Evolutionary conservation across 441 rosid species (phyloP).

Genomic region (Mallotus repandus): DNA sequence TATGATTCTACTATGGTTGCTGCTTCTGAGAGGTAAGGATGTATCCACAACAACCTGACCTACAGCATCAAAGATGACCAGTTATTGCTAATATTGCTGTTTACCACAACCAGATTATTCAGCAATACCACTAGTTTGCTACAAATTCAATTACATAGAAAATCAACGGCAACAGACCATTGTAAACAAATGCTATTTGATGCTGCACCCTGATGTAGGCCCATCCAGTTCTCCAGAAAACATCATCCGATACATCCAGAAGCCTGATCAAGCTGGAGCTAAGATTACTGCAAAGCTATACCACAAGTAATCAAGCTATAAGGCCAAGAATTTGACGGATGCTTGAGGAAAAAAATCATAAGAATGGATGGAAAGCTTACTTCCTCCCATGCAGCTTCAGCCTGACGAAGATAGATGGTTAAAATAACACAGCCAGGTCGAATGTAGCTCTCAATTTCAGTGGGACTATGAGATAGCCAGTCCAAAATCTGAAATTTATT

Average conservation of each 20-base stretch:
- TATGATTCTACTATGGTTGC: slow-evolving; percentile 50
- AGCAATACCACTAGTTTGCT: neutral
- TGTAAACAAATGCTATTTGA: slow-evolving; percentile 69
- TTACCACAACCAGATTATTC: slow-evolving; percentile 6
- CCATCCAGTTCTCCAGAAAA: slow-evolving; percentile 93
- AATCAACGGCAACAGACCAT: slow-evolving; percentile 51
- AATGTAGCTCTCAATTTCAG: slow-evolving; percentile 97
- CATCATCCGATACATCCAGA: slow-evolving; percentile 65
- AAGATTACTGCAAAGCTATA: slow-evolving; percentile 69
- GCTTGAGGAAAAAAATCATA: slow-evolving; percentile 7
- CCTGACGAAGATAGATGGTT: slow-evolving; percentile 82
- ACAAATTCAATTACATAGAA: slow-evolving; percentile 4
- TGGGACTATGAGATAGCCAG: slow-evolving; percentile 91
- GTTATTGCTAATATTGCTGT: slow-evolving; percentile 3
- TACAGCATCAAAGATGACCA: slow-evolving; percentile 36
- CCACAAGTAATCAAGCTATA: slow-evolving; percentile 24
- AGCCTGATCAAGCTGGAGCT: slow-evolving; percentile 78
- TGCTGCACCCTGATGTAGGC: slow-evolving; percentile 64
- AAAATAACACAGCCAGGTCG: slow-evolving; percentile 92
- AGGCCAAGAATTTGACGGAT: slow-evolving; percentile 20
- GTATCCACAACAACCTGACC: slow-evolving; percentile 79
- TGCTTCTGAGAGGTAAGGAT: slow-evolving; percentile 57
- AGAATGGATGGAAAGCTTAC: slow-evolving; percentile 42
- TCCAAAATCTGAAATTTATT: slow-evolving; percentile 69
- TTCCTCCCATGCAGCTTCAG: slow-evolving; percentile 87